These are phyloP conservation scores for Taphrina betulina DNA, from an alignment of 1,139 yeast species.

Conservation along the genomic window DNA sequence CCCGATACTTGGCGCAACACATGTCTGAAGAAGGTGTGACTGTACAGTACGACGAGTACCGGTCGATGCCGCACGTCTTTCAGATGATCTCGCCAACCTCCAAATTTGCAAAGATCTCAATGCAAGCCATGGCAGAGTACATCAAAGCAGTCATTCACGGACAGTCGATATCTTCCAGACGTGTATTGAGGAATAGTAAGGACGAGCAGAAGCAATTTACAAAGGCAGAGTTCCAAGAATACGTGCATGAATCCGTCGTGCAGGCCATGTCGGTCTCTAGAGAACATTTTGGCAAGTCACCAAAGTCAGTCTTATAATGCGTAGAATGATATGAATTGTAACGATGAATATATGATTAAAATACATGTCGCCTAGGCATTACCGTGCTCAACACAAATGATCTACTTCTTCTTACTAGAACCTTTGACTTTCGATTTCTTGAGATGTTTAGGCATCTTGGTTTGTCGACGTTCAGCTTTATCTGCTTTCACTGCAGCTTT, in stretches of 20 bases:
- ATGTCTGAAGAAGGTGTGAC: slow-evolving; percentile 10
- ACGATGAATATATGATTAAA: too few relatives aligned
- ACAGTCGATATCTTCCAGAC: not conserved
- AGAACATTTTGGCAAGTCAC: not conserved
- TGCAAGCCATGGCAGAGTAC: slow-evolving; percentile 20
- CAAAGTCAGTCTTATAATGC: slow-evolving; percentile 10
- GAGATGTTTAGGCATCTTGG: slow-evolving; percentile 85
- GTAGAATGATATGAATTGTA: too few relatives aligned
- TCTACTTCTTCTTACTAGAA: slow-evolving; percentile 31
- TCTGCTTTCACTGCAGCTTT: slow-evolving; percentile 81
- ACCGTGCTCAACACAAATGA: too few relatives aligned
- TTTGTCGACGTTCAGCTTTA: slow-evolving; percentile 82
- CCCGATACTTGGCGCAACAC: slow-evolving; percentile 26
- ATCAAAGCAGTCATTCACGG: slow-evolving; percentile 5
- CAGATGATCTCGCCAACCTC: slow-evolving; percentile 14
- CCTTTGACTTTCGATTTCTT: slow-evolving; percentile 54
- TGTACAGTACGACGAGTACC: slow-evolving; percentile 23
- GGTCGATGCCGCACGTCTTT: slow-evolving; percentile 33
- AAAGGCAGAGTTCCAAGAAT: not conserved
- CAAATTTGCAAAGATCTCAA: slow-evolving; percentile 2
- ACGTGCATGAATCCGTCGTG: slow-evolving; percentile 3
- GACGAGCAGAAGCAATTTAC: not conserved
- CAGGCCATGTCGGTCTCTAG: slow-evolving; percentile 9
- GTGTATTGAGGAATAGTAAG: slow-evolving; percentile 6
- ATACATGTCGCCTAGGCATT: too few relatives aligned